A percentile compares a stretch with the other conserved stretches of the same genome.
Conservation (phyloP, 2,329 filamentous ascomycete genomes). For the Trichoderma sp. region DNA sequence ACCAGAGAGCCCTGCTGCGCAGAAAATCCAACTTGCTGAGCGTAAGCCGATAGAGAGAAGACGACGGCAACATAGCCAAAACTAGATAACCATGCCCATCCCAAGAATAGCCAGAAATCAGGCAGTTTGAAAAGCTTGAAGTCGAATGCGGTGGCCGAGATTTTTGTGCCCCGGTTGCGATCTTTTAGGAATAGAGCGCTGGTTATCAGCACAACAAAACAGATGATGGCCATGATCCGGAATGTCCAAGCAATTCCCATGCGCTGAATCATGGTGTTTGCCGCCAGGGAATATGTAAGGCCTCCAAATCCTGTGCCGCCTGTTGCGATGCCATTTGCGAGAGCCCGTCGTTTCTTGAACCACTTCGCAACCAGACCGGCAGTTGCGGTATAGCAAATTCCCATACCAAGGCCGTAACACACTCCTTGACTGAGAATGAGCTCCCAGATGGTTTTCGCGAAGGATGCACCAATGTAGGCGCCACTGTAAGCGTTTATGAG, state of each 20-base stretch:
- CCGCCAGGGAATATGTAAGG: constrained; percentile 65
- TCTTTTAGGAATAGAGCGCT: constrained; percentile 68
- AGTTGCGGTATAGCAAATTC: constrained; percentile 70
- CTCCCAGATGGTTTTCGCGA: constrained; percentile 67
- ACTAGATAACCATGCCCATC: constrained; percentile 70
- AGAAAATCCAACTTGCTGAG: constrained; percentile 65
- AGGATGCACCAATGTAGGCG: constrained; percentile 63
- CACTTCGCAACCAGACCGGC: constrained; percentile 72
- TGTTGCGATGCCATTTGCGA: constrained; percentile 69
- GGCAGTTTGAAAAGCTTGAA: constrained; percentile 59
- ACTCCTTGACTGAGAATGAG: constrained; percentile 74
- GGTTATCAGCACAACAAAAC: constrained; percentile 63
- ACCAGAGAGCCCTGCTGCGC: constrained; percentile 69
- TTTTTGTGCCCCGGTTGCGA: constrained; percentile 68
- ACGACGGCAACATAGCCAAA: constrained; percentile 74
- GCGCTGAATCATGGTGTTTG: constrained; percentile 68
- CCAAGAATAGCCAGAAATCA: constrained; percentile 66
- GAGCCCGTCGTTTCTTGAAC: constrained; percentile 68
- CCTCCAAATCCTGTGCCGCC: constrained; percentile 74
- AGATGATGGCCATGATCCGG: constrained; percentile 63
- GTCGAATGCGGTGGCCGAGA: constrained; percentile 67
- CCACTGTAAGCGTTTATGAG: neutral
- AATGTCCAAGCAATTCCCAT: constrained; percentile 69
- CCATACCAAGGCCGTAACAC: constrained; percentile 75
- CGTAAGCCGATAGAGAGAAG: constrained; percentile 75